phyloP scores from a whole-genome alignment of 345 rosid species.

The Draba incana region DNA sequence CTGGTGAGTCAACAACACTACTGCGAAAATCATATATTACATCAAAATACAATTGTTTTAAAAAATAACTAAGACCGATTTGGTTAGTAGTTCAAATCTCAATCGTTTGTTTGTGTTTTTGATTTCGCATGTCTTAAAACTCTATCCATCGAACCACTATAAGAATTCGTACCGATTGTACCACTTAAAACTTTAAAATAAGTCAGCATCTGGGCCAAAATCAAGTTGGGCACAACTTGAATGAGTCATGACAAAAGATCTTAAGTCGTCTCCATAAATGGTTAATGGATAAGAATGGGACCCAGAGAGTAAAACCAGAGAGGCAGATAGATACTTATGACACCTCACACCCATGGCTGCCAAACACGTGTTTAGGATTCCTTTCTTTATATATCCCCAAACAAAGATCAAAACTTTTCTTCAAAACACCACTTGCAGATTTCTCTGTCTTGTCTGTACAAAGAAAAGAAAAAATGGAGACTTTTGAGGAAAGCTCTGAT shows the following conservation, averaged over 20 bases:
- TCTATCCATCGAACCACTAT: no score
- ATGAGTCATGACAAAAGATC: conserved; percentile 40
- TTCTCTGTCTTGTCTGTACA: conserved; percentile 18
- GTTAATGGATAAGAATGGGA: conserved; percentile 39
- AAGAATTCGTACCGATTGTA: no score
- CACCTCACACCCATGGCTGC: conserved; percentile 35
- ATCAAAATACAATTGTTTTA: neutral
- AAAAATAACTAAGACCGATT: neutral
- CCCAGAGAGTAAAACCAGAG: conserved; percentile 14
- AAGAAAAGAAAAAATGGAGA: conserved; percentile 37
- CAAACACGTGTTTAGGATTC: conserved; percentile 31
- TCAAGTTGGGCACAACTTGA: conserved; percentile 42
- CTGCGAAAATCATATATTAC: neutral
- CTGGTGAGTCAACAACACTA: neutral
- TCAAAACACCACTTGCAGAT: conserved; percentile 29
- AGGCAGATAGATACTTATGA: conserved; percentile 23
- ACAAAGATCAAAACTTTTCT: conserved; percentile 16
- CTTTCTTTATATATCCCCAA: conserved; percentile 32
- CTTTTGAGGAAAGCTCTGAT: conserved; percentile 45
- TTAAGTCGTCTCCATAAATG: conserved; percentile 38
- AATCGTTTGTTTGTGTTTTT: neutral
- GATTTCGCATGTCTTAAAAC: neutral
- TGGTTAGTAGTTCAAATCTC: neutral
- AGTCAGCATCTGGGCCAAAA: conserved; percentile 28
- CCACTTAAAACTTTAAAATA: neutral